phyloP scores from a whole-genome alignment of 2,329 filamentous ascomycete genomes.

The Cercospora sesami region DNA sequence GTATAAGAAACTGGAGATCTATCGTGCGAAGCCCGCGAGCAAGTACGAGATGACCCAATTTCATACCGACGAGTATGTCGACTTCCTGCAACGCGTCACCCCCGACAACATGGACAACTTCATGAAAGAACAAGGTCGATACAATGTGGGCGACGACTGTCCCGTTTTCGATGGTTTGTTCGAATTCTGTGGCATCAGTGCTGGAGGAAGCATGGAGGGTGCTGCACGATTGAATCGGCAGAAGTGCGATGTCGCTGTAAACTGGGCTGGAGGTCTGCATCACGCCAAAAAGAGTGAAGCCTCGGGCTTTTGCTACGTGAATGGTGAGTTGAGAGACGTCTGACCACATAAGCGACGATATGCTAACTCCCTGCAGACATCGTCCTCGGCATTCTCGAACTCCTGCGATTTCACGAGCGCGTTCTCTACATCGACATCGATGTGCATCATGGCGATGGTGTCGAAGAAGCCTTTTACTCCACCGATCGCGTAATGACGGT shows the following conservation, averaged over 20 bases:
- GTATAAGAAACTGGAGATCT: constrained; percentile 74
- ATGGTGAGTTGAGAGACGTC: constrained; percentile 38
- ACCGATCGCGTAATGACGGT: constrained; percentile 71
- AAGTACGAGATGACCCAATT: constrained; percentile 73
- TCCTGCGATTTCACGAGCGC: constrained; percentile 63
- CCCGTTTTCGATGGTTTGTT: constrained; percentile 70
- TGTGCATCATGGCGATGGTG: constrained; percentile 67
- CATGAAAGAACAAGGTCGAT: constrained; percentile 80
- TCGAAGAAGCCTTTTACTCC: constrained; percentile 71
- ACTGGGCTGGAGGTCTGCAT: constrained; percentile 53
- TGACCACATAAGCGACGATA: neutral
- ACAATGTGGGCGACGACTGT: constrained; percentile 65
- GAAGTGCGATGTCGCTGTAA: constrained; percentile 66
- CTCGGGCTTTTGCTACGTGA: constrained; percentile 52
- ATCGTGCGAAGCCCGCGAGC: constrained; percentile 53
- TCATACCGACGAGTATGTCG: constrained; percentile 71
- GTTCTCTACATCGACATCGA: constrained; percentile 69
- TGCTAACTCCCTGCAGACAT: constrained; percentile 52
- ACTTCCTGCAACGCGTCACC: constrained; percentile 80
- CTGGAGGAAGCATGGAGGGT: constrained; percentile 69
- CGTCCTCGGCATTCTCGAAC: constrained; percentile 65
- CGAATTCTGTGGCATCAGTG: constrained; percentile 69
- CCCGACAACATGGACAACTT: constrained; percentile 98
- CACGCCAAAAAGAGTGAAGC: constrained; percentile 53
- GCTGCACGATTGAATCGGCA: constrained; percentile 66